Conservation (phyloP, 2,329 filamentous ascomycete genomes). For the Fusarium subglutinans region DNA sequence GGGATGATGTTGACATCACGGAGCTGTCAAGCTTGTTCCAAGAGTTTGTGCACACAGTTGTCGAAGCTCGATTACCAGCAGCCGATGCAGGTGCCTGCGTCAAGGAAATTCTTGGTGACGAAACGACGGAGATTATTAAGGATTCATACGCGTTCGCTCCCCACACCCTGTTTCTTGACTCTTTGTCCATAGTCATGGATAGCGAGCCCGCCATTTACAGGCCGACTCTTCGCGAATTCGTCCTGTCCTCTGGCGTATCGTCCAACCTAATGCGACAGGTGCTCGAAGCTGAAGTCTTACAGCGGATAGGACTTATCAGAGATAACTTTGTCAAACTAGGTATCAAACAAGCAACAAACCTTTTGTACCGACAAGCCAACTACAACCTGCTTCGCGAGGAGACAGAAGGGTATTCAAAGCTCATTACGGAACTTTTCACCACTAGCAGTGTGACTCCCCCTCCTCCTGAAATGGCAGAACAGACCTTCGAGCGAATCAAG, state of each 20-base stretch:
- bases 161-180: constrained; percentile 81
- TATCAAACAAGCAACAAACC: constrained; percentile 90
- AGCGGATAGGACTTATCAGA: constrained; percentile 81
- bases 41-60: constrained; percentile 80
- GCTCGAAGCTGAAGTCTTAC: constrained; percentile 81
- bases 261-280: constrained; percentile 78
- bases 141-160: constrained; percentile 66
- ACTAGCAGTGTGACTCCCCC: constrained; percentile 79
- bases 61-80: constrained; percentile 74
- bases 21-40: constrained; percentile 80
- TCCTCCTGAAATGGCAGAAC: constrained; percentile 79
- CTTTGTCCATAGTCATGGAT: constrained; percentile 80
- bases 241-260: constrained; percentile 77
- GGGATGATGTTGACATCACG: constrained; percentile 72
- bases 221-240: constrained; percentile 70
- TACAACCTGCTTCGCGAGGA: constrained; percentile 97
- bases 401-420: constrained; percentile 94
- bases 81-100: constrained; percentile 76
- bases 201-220: constrained; percentile 65
- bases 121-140: constrained; percentile 60
- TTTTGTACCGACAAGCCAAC: constrained; percentile 94
- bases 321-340: constrained; percentile 85
- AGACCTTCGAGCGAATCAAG: constrained; percentile 91
- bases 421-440: constrained; percentile 94
- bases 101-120: constrained; percentile 75